These are phyloP conservation scores for Schizophyllum commune DNA, from an alignment of 1,284 basidiomycete species.

Conservation along the genomic window DNA sequence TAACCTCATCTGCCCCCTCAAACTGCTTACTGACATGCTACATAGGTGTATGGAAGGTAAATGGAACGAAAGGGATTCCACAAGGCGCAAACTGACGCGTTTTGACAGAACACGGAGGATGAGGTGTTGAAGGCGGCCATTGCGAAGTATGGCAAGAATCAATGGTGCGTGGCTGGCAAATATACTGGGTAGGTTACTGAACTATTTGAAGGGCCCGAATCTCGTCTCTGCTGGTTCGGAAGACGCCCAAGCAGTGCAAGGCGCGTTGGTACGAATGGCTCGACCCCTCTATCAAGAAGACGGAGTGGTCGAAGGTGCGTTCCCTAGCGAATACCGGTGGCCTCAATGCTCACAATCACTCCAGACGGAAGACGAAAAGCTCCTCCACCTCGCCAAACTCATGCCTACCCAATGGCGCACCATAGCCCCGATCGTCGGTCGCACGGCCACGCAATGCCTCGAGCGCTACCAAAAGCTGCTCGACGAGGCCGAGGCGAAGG, in stretches of 20 bases:
- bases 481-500: constrained; percentile 94
- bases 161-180: constrained; percentile 52
- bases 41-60: constrained; percentile 8
- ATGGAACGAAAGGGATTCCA: background rate
- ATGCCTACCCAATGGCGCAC: constrained; percentile 99
- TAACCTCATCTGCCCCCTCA: background rate
- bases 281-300: constrained; percentile 99
- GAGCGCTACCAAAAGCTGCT: constrained; percentile 97
- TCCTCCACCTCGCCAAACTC: constrained; percentile 94
- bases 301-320: constrained; percentile 89
- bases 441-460: constrained; percentile 97
- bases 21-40: background rate
- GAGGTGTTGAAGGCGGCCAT: constrained; percentile 97
- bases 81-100: background rate
- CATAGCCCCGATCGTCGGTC: constrained; percentile 96
- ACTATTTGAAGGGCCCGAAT: constrained; percentile 79
- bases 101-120: constrained; percentile 81
- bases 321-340: constrained; percentile 22
- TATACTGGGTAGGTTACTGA: constrained; percentile 6
- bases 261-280: constrained; percentile 99
- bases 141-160: constrained; percentile 96
- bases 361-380: constrained; percentile 95
- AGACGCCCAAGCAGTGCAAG: constrained; percentile 99
- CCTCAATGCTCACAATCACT: background rate
- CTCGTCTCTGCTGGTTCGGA: constrained; percentile 93